Evolutionary conservation across 2,329 filamentous ascomycete genomes (phyloP).

Genomic region (Gyromitra esculenta): DNA sequence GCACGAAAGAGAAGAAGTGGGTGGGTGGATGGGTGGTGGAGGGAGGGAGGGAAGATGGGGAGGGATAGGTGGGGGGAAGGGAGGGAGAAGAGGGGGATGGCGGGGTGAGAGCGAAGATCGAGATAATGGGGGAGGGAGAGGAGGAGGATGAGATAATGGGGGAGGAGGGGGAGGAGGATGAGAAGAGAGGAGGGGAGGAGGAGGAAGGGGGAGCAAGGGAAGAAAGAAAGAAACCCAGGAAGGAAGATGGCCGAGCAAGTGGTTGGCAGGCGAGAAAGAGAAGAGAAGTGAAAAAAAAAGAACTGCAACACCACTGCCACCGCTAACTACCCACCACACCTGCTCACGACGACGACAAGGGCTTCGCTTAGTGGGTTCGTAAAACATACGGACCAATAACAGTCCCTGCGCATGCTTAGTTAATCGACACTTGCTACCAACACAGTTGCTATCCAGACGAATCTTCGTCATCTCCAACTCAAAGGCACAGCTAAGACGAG

Average conservation of each 20-base stretch:
- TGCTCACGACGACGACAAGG: conserved; percentile 26
- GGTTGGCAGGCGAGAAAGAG: conserved; percentile 46
- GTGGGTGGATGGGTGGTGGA: conserved; percentile 52
- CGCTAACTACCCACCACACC: conserved; percentile 12
- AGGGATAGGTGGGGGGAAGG: conserved; percentile 47
- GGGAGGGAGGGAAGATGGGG: conserved; percentile 55
- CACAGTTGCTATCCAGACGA: background rate
- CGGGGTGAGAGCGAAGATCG: conserved; percentile 31
- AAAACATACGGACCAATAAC: conserved; percentile 38
- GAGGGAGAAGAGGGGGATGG: conserved; percentile 43
- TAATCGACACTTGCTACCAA: conserved; percentile 25
- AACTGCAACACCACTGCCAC: conserved; percentile 43
- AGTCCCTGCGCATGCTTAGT: conserved; percentile 28
- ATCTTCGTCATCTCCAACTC: background rate
- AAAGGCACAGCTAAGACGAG: conserved; percentile 17
- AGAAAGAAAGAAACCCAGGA: conserved; percentile 43
- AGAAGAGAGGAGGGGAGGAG: conserved; percentile 39
- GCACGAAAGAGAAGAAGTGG: conserved; percentile 44
- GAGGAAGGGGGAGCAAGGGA: conserved; percentile 44
- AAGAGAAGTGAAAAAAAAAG: conserved; percentile 38
- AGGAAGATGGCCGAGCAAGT: conserved; percentile 47
- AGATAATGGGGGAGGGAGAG: conserved; percentile 51
- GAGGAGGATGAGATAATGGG: conserved; percentile 54
- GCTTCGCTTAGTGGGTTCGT: conserved; percentile 42
- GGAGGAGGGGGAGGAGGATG: conserved; percentile 53